Evolutionary conservation across 441 rosid genomes (phyloP).

Genomic region (Jatropha multifida): DNA sequence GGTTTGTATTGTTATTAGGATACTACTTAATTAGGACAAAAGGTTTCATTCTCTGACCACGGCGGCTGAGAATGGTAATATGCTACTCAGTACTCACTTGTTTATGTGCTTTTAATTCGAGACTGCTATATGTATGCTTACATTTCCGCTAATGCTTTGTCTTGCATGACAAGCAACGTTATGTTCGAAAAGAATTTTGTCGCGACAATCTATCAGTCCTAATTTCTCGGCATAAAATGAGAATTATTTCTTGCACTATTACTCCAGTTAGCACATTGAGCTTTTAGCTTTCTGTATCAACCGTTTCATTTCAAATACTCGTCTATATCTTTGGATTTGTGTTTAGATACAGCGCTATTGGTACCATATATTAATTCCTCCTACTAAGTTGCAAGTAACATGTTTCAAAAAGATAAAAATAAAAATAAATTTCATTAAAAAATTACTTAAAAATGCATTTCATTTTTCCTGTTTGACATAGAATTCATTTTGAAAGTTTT

Average conservation of each 20-base stretch:
- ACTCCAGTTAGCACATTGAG: too few relatives aligned
- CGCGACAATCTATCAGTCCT: neutral
- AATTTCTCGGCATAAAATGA: neutral
- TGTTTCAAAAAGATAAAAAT: too few relatives aligned
- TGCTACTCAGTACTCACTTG: conserved; percentile 25
- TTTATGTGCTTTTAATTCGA: conserved; percentile 30
- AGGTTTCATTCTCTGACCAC: conserved; percentile 34
- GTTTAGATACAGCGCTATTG: too few relatives aligned
- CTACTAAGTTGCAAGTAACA: too few relatives aligned
- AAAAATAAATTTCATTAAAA: too few relatives aligned
- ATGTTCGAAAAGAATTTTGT: neutral
- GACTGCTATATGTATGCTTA: conserved; percentile 26
- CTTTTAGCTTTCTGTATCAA: too few relatives aligned
- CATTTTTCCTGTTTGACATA: too few relatives aligned
- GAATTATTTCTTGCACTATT: neutral
- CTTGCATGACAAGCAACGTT: conserved; percentile 16
- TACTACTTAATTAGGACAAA: conserved; percentile 15
- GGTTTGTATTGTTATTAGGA: conserved; percentile 45
- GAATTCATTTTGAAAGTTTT: too few relatives aligned
- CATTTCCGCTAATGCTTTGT: conserved; percentile 23
- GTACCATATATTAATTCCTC: too few relatives aligned
- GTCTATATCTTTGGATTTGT: too few relatives aligned
- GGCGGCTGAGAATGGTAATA: conserved; percentile 38
- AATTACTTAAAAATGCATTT: too few relatives aligned
- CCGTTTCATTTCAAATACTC: too few relatives aligned